Evolutionary conservation across 2,329 filamentous ascomycete species (phyloP), one percentile per base, ranked within the genome.

Genomic region (Diplodia intermedia): DNA sequence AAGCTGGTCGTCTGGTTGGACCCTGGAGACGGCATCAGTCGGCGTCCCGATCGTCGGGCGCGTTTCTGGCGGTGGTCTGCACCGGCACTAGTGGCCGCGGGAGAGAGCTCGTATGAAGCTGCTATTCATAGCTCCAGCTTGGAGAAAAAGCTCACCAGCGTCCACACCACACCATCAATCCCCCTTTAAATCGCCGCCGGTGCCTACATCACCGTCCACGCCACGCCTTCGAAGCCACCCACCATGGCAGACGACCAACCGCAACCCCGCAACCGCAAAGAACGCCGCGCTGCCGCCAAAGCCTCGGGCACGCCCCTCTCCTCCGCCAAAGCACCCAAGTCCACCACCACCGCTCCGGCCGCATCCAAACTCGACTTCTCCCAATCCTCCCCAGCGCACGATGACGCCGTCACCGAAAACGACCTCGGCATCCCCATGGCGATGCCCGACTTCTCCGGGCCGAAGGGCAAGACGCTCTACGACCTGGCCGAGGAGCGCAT

Each of bases 401-500:
- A 31, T n/a, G 18, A 49, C 40, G 20, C 5, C 43, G 50, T 31
- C 20, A 67, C 66, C 43, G 56, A 54, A 49, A 40, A 36, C 31
- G 53, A 67, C 15, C 53, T 53, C 43, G 66, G 56, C 9, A 85
- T 91, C 76, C 87, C 88, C 72, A 84, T 93, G 69, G 80, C 82
- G 63, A 15, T 54, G 4, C 90, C 91, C 38, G 89, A 93, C 78
- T 87, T 89, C 69, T 88, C 87, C 62, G 76, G 76, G 5, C 89
- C 66, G 18, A 43, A 69, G 38, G 86, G 78, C 1, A 85, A 90
- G 77, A 94, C 91, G 0, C 83, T 95, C n/a, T 83, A 93, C 69
- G 84, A 94, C 68, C 76, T 94, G 36, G 91, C 91, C 69, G 84
- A 90, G 65, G 86, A 92, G 71, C 85, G 86, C 62, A 81, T 82